phyloP scores from a whole-genome alignment of 345 rosid species.

The Eutrema japonicum region DNA sequence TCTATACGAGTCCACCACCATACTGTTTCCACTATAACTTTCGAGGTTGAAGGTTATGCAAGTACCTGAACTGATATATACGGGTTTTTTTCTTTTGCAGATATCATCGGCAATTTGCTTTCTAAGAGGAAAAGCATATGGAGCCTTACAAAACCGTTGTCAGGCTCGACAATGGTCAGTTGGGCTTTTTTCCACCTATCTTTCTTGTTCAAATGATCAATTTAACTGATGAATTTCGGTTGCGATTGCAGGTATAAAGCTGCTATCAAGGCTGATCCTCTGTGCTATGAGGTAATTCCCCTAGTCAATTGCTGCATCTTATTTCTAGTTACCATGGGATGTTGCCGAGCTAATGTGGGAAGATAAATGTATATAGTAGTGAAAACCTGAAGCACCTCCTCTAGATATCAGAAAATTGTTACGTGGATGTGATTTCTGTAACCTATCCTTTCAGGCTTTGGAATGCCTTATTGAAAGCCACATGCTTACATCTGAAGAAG shows the following conservation, averaged over 20 bases:
- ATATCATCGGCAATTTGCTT: constrained; percentile 94
- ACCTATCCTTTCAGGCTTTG: constrained; percentile 68
- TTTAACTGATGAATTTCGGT: not conserved
- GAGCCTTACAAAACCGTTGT: constrained; percentile 88
- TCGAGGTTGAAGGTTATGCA: constrained; percentile 7
- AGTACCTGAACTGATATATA: constrained; percentile 11
- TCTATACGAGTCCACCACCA: not conserved
- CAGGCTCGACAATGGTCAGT: constrained; percentile 90
- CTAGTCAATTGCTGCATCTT: constrained; percentile 22
- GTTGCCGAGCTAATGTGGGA: constrained; percentile 5
- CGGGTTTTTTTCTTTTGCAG: constrained; percentile 45
- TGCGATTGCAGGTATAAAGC: constrained; percentile 81
- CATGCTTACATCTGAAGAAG: constrained; percentile 95
- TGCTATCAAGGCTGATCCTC: constrained; percentile 95
- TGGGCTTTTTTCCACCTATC: not conserved
- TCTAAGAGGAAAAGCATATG: constrained; percentile 88
- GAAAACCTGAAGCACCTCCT: not conserved
- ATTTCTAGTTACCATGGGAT: constrained; percentile 19
- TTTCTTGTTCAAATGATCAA: constrained; percentile 9
- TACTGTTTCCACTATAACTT: not conserved
- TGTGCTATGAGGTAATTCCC: constrained; percentile 86
- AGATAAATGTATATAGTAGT: constrained; percentile 11
- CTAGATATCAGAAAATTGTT: constrained; percentile 6
- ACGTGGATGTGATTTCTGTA: constrained; percentile 20
- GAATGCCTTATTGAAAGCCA: constrained; percentile 94